phyloP scores from a whole-genome alignment of 2,329 filamentous ascomycete species.

The Chlorencoelia australis region DNA sequence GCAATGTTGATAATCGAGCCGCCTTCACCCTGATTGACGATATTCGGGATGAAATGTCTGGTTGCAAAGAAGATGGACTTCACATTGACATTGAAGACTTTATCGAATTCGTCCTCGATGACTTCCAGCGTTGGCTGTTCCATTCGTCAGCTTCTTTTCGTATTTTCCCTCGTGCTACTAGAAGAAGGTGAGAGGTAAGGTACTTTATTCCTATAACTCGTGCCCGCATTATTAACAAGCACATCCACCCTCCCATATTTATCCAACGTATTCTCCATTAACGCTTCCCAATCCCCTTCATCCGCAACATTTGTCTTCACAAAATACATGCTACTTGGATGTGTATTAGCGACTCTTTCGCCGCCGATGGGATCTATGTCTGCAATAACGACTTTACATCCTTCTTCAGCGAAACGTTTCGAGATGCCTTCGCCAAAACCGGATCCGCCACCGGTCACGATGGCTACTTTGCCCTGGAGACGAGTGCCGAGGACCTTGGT shows the following conservation, averaged over 20 bases:
- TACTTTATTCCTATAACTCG: slow-evolving; percentile 46
- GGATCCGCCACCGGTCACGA: slow-evolving; percentile 49
- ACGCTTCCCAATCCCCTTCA: slow-evolving; percentile 40
- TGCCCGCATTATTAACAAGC: slow-evolving; percentile 52
- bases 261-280: slow-evolving; percentile 36
- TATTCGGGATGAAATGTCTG: slow-evolving; percentile 48
- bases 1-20: slow-evolving; percentile 57
- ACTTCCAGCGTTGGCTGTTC: slow-evolving; percentile 46
- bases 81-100: slow-evolving; percentile 58
- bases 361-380: slow-evolving; percentile 48
- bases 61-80: slow-evolving; percentile 53
- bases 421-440: slow-evolving; percentile 56
- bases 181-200: not conserved
- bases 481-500: slow-evolving; percentile 23
- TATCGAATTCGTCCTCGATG: slow-evolving; percentile 55
- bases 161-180: not conserved
- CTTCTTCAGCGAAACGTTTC: slow-evolving; percentile 47
- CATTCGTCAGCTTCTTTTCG: slow-evolving; percentile 3
- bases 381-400: slow-evolving; percentile 49
- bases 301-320: slow-evolving; percentile 40
- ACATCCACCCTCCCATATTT: slow-evolving; percentile 44
- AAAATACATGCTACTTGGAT: slow-evolving; percentile 28
- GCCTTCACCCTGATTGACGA: slow-evolving; percentile 44
- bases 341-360: slow-evolving; percentile 33
- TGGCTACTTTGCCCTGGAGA: slow-evolving; percentile 44